A percentile compares a stretch with the other conserved stretches of the same genome.
Evolutionary conservation across 2,329 filamentous ascomycete species (phyloP).

Genomic region (Pseudogymnoascus sp.): DNA sequence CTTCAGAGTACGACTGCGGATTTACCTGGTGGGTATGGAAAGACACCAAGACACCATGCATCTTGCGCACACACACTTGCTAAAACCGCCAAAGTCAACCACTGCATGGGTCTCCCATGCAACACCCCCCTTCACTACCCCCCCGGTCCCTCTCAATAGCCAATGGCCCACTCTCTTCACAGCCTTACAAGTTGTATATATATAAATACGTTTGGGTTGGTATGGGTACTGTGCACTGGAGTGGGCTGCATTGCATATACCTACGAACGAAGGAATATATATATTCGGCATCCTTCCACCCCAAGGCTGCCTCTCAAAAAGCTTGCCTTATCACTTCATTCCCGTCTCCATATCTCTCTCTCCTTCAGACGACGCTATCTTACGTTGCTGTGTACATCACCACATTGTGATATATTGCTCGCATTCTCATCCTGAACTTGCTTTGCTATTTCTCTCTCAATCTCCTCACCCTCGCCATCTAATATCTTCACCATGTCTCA

Average conservation of each 20-base stretch:
- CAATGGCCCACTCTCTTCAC: background rate
- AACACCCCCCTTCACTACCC: background rate
- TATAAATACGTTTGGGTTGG: background rate
- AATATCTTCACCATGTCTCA: slow-evolving; percentile 24
- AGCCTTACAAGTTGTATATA: no score
- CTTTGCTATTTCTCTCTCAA: background rate
- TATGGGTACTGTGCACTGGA: background rate
- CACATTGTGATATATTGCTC: background rate
- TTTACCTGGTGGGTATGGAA: background rate
- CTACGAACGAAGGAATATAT: background rate
- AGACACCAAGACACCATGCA: background rate
- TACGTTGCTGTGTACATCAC: background rate
- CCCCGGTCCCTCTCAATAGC: background rate
- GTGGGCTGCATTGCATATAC: background rate
- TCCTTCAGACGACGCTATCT: background rate
- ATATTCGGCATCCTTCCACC: background rate
- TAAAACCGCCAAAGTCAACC: background rate
- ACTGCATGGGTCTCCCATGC: background rate
- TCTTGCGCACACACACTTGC: background rate
- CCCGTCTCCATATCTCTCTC: background rate
- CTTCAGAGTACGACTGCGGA: background rate
- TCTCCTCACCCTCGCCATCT: background rate
- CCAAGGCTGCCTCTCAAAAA: background rate
- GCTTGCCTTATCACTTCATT: background rate
- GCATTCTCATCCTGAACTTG: background rate